Conservation (phyloP, 1,139 yeast genomes). For the Debaryomyces psychrophilus region DNA sequence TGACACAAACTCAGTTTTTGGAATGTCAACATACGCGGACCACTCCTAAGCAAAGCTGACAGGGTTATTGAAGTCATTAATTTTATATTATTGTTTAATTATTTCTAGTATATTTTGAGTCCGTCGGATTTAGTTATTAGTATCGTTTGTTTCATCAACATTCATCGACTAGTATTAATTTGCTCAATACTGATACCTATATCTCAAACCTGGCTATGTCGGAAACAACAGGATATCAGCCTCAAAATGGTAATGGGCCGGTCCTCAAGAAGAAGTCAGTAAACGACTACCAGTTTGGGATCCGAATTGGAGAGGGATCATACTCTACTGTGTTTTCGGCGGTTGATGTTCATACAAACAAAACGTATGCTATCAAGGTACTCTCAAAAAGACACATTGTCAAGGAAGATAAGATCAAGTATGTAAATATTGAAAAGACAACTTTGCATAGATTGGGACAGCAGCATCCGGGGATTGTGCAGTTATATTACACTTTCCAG, state of each 20-base stretch:
- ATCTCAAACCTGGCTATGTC: slow-evolving; percentile 5
- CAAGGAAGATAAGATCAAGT: slow-evolving; percentile 76
- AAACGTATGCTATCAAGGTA: slow-evolving; percentile 73
- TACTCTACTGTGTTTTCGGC: slow-evolving; percentile 78
- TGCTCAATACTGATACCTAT: not conserved
- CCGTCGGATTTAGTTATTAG: not conserved
- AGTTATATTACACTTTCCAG: slow-evolving; percentile 76
- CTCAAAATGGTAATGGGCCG: slow-evolving; percentile 2
- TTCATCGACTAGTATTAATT: not conserved
- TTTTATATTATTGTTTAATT: not conserved
- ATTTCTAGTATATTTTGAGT: slow-evolving; percentile 1
- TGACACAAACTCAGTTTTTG: slow-evolving; percentile 7
- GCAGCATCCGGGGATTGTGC: slow-evolving; percentile 68
- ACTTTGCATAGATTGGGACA: slow-evolving; percentile 72
- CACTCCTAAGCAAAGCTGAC: not conserved
- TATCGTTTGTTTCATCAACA: not conserved
- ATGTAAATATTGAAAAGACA: slow-evolving; percentile 77
- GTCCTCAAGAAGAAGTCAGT: slow-evolving; percentile 41
- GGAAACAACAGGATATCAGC: slow-evolving; percentile 6
- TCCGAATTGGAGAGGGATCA: slow-evolving; percentile 78
- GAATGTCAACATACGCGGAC: slow-evolving; percentile 9
- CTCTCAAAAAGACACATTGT: slow-evolving; percentile 75
- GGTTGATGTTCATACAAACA: slow-evolving; percentile 56
- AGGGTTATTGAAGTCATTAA: not conserved
- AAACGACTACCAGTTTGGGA: slow-evolving; percentile 72